Evolutionary conservation across 345 rosid species (phyloP).

Genomic region (Gossypium rotundifolium): DNA sequence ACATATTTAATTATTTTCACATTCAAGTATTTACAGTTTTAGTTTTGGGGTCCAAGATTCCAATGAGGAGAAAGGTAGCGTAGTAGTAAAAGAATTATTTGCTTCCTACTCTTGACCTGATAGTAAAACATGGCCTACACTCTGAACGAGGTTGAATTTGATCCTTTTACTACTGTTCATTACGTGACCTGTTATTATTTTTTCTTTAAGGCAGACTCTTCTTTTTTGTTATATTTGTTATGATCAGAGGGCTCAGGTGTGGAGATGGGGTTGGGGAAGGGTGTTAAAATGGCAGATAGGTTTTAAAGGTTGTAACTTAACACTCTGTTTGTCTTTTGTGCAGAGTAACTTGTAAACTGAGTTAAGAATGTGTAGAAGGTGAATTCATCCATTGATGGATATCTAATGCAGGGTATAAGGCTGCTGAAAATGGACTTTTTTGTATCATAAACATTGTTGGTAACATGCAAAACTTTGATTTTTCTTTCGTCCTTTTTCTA

Average conservation of each 20-base stretch:
- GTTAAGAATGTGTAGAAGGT: conserved; percentile 29
- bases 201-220: background rate
- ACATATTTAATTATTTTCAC: background rate
- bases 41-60: background rate
- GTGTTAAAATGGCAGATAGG: background rate
- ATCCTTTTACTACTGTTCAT: background rate
- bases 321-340: conserved; percentile 15
- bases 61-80: background rate
- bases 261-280: background rate
- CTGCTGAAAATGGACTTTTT: conserved; percentile 22
- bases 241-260: background rate
- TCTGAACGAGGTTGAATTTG: background rate
- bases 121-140: background rate
- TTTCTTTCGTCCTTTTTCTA: background rate
- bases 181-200: background rate
- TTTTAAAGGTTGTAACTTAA: background rate
- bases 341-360: conserved; percentile 39
- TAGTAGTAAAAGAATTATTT: background rate
- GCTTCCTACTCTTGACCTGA: background rate
- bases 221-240: background rate
- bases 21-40: background rate
- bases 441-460: conserved; percentile 37
- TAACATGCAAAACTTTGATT: conserved; percentile 19
- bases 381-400: conserved; percentile 29
- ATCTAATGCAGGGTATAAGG: conserved; percentile 30